Evolutionary conservation across 1,139 yeast genomes (phyloP), one percentile per base, ranked within the genome.

Genomic region (Candida sanyaensis): DNA sequence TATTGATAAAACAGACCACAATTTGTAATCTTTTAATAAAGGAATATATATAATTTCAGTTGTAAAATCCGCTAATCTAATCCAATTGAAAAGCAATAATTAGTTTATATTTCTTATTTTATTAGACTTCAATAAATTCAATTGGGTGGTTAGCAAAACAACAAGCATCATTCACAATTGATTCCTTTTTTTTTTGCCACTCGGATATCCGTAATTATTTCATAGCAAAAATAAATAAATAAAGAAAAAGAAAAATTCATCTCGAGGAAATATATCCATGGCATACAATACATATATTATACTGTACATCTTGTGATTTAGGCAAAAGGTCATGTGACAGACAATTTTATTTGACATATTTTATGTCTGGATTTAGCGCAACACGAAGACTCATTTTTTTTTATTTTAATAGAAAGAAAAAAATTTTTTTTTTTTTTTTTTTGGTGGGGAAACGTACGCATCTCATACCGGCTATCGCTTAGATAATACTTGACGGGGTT

Each of bases 251-350:
- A 10, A 28, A 28, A 28, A n/a, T n/a, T n/a, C 10, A 26, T n/a
- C 37, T 17, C 8, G 21, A 17, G 21, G 21, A 3, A 17, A 17
- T 6, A 11, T 10, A 10, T 11, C 12, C 28, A 8, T 13, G 13
- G 12, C 12, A n/a, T 8, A 23, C 9, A 6, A n/a, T n/a, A n/a
- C n/a, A n/a, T n/a, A n/a, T n/a, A n/a, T n/a, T n/a, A 17, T 17
- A 17, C 21, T 17, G 21, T 17, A 17, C 21, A 17, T 17, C 21
- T 17, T 36, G 28, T 23, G 38, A 21, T 36, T 36, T 12, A 23
- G 28, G 38, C 38, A 36, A 21, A 17, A 12, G 28, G 28, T 34
- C 37, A 34, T 34, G 37, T 34, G 37, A 34, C 37, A 34, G 37
- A 34, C 37, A 34, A 9, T 31, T 31, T n/a, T 31, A 13, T 31